Conservation (phyloP, 768 basidiomycete species). For the Kwoniella sp. region DNA sequence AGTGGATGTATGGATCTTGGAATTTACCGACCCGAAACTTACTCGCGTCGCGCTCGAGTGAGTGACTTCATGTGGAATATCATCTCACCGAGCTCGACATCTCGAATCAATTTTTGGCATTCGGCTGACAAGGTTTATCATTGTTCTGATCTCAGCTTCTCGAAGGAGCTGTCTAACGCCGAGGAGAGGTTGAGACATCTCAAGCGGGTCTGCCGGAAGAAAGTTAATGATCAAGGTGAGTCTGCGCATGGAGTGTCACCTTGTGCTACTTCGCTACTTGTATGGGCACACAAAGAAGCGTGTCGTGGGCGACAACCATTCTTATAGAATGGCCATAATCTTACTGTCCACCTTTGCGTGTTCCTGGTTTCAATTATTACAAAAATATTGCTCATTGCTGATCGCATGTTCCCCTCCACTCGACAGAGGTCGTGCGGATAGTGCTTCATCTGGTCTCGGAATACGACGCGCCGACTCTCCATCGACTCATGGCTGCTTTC, state of each 20-base stretch:
- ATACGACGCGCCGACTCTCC: slow-evolving; percentile 19
- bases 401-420: slow-evolving; percentile 1
- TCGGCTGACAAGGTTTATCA: neutral
- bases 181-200: slow-evolving; percentile 41
- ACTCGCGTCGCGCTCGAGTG: slow-evolving; percentile 42
- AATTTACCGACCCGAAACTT: slow-evolving; percentile 39
- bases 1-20: slow-evolving; percentile 51
- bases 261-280: too few species aligned
- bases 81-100: too few species aligned
- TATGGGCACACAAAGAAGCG: too few species aligned
- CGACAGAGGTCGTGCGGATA: slow-evolving; percentile 32
- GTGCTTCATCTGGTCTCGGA: slow-evolving; percentile 34
- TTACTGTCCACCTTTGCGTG: too few species aligned
- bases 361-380: too few species aligned
- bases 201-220: slow-evolving; percentile 43
- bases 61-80: slow-evolving; percentile 18
- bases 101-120: too few species aligned
- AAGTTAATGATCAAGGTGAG: slow-evolving; percentile 25
- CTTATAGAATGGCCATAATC: too few species aligned
- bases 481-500: slow-evolving; percentile 23
- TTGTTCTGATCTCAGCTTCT: slow-evolving; percentile 19
- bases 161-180: slow-evolving; percentile 32
- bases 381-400: too few species aligned
- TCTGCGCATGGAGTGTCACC: neutral
- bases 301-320: too few species aligned